These are phyloP conservation scores for Phytophthora multivora DNA, from an alignment of 352 stramenopile species.

Conservation along the genomic window DNA sequence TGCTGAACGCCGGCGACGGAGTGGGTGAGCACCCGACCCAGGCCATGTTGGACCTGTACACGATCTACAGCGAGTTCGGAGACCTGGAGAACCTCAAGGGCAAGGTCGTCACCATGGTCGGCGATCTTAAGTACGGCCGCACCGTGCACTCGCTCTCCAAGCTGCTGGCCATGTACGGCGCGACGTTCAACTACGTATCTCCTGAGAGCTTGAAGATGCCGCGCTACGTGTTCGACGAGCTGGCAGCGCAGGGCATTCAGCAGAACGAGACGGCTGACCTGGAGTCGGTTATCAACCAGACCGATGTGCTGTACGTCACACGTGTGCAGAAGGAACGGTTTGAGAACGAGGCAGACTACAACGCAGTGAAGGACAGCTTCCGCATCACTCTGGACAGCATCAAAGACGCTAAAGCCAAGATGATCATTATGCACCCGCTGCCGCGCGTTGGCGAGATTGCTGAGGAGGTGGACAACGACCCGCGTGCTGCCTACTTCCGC, in stretches of 20 bases:
- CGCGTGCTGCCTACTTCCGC: constrained; percentile 96
- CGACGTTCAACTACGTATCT: constrained; percentile 93
- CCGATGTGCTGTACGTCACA: constrained; percentile 99
- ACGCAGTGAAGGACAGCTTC: constrained; percentile 93
- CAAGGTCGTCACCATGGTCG: constrained; percentile 96
- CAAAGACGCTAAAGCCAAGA: constrained; percentile 84
- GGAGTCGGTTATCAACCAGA: constrained; percentile 87
- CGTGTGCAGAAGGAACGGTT: constrained; percentile 98
- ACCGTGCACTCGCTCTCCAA: constrained; percentile 98
- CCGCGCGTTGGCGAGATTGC: constrained; percentile 97
- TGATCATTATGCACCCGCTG: constrained; percentile 98
- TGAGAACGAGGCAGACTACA: constrained; percentile 93
- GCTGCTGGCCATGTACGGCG: constrained; percentile 92
- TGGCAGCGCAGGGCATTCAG: constrained; percentile 66
- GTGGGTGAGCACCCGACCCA: constrained; percentile 99
- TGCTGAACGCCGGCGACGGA: constrained; percentile 96
- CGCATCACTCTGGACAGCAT: constrained; percentile 74
- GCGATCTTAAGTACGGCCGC: constrained; percentile 98
- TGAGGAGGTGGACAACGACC: constrained; percentile 96
- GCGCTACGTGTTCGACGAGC: constrained; percentile 79
- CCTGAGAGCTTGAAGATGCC: constrained; percentile 90
- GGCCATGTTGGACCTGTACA: constrained; percentile 98
- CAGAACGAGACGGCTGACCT: constrained; percentile 90
- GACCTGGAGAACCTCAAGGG: constrained; percentile 62
- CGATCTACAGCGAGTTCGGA: constrained; percentile 92